These are phyloP conservation scores for Candida jianshihensis DNA, from an alignment of 805 yeast species.

Conservation along the genomic window DNA sequence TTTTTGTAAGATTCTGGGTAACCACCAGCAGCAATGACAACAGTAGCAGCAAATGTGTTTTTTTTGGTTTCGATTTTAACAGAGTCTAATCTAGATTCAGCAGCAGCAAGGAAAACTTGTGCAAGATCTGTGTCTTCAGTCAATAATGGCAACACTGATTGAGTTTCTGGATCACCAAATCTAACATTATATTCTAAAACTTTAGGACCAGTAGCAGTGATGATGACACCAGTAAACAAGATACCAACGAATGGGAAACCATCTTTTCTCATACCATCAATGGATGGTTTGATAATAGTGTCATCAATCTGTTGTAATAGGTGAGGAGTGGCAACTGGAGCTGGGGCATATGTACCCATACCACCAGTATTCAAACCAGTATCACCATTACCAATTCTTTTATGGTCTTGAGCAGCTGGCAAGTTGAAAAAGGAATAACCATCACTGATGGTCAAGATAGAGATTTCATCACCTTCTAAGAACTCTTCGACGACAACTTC, in stretches of 20 bases:
- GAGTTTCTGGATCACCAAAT: slow-evolving; percentile 99
- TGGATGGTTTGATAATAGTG: slow-evolving; percentile 80
- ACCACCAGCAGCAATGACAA: slow-evolving; percentile 95
- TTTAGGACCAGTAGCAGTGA: slow-evolving; percentile 83
- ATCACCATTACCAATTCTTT: slow-evolving; percentile 90
- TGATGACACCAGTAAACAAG: slow-evolving; percentile 90
- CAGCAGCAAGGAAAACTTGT: slow-evolving; percentile 86
- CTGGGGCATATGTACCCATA: slow-evolving; percentile 99
- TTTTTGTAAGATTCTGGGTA: slow-evolving; percentile 84
- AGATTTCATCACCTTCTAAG: slow-evolving; percentile 93
- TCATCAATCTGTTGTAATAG: slow-evolving; percentile 64
- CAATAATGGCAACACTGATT: slow-evolving; percentile 85
- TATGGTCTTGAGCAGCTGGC: slow-evolving; percentile 98
- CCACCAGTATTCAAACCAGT: slow-evolving; percentile 97
- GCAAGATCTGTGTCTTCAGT: slow-evolving; percentile 85
- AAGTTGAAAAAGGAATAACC: slow-evolving; percentile 87
- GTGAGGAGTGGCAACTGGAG: slow-evolving; percentile 84
- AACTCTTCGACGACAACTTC: slow-evolving; percentile 93
- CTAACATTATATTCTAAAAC: slow-evolving; percentile 96
- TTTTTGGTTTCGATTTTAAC: slow-evolving; percentile 50
- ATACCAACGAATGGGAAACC: slow-evolving; percentile 95
- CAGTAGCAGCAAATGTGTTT: slow-evolving; percentile 75
- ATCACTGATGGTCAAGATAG: slow-evolving; percentile 85
- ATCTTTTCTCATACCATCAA: slow-evolving; percentile 93
- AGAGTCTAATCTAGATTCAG: slow-evolving; percentile 88